These are phyloP conservation scores for Phytophthora sp. DNA, from an alignment of 352 stramenopile genomes.

Conservation along the genomic window DNA sequence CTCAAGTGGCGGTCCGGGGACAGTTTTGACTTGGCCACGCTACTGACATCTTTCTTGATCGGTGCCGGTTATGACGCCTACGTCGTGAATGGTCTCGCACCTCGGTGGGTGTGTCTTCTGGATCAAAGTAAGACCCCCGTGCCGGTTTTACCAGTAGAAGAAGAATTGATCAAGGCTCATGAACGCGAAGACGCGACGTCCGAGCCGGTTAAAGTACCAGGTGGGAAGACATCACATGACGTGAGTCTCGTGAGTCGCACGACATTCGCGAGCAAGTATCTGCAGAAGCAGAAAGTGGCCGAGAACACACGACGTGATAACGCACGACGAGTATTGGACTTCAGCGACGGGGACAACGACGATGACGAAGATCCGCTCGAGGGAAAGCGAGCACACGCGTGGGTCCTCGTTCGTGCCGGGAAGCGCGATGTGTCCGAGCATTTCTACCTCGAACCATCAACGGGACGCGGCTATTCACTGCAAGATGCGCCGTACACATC, in stretches of 20 bases:
- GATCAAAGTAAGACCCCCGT: conserved; percentile 88
- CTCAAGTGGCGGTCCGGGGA: conserved; percentile 91
- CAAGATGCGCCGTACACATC: conserved; percentile 81
- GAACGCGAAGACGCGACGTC: conserved; percentile 35
- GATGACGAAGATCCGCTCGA: conserved; percentile 78
- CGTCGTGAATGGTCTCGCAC: conserved; percentile 90
- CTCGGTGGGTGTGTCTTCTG: conserved; percentile 89
- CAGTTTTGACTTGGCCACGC: conserved; percentile 91
- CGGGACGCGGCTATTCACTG: conserved; percentile 84
- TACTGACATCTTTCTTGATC: conserved; percentile 92
- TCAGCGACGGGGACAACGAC: conserved; percentile 63
- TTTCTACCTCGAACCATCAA: conserved; percentile 94
- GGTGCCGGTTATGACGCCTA: conserved; percentile 95
- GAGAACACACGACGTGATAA: conserved; percentile 54
- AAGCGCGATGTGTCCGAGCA: conserved; percentile 88
- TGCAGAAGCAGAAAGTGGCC: conserved; percentile 55
- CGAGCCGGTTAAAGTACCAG: conserved; percentile 17
- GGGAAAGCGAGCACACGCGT: conserved; percentile 86
- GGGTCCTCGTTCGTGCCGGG: conserved; percentile 92
- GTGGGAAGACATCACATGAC: conserved; percentile 23
- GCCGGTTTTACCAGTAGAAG: conserved; percentile 60
- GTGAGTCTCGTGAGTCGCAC: conserved; percentile 62
- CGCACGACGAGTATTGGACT: conserved; percentile 46
- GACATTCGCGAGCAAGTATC: conserved; percentile 74
- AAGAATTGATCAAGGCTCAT: conserved; percentile 51